Conservation (phyloP, 441 rosid genomes). For the Daphne laureola region DNA sequence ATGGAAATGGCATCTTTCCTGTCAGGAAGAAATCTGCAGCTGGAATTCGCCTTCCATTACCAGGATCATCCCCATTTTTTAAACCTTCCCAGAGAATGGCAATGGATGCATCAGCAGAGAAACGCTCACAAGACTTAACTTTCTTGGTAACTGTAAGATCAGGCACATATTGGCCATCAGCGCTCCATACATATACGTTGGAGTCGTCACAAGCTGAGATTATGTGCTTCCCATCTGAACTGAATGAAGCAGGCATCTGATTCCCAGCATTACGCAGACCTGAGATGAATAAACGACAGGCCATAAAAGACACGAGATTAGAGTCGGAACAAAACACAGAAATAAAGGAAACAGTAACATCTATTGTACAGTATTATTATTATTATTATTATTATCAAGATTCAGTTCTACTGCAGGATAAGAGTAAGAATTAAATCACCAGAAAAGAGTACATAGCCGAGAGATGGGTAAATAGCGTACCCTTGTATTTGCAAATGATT, state of each 20-base stretch:
- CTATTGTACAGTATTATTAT: no score
- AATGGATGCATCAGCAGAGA: constrained; percentile 65
- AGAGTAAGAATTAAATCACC: background rate
- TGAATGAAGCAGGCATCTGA: constrained; percentile 62
- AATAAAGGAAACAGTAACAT: background rate
- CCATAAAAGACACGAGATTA: constrained; percentile 3
- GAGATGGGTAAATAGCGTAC: constrained; percentile 24
- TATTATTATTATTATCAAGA: background rate
- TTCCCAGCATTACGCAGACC: constrained; percentile 52
- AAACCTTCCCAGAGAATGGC: constrained; percentile 87
- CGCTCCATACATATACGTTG: constrained; percentile 74
- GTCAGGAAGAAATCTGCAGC: constrained; percentile 18
- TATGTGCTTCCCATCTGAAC: constrained; percentile 81
- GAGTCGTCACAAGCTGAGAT: constrained; percentile 85
- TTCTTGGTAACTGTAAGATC: constrained; percentile 28
- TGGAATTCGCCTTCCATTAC: constrained; percentile 23
- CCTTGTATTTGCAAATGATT: constrained; percentile 70
- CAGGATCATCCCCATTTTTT: constrained; percentile 19
- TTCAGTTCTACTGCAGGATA: constrained; percentile 5
- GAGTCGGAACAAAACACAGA: background rate
- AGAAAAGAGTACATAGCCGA: background rate
- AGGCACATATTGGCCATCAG: constrained; percentile 25
- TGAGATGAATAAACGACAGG: constrained; percentile 9
- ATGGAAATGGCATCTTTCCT: constrained; percentile 24
- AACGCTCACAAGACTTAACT: constrained; percentile 64